A percentile compares a stretch with the other conserved stretches of the same genome.
Conservation (phyloP, 345 rosid species). For the Psidium friedrichsthalianum region DNA sequence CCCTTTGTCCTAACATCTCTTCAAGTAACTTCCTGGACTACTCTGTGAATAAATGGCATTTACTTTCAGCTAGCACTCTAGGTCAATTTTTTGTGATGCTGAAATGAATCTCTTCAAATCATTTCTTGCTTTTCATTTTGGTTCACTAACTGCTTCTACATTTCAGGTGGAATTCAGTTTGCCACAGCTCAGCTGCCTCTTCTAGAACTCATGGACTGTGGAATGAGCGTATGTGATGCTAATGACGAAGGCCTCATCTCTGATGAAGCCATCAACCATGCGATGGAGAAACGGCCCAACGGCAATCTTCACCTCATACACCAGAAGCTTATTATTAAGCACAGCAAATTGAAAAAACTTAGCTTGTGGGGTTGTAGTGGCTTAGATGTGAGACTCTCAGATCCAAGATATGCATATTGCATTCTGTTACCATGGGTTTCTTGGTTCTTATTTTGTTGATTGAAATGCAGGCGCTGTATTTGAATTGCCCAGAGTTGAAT, state of each 20-base stretch:
- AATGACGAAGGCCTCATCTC: conserved; percentile 19
- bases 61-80: background rate
- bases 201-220: conserved; percentile 97
- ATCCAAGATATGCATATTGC: background rate
- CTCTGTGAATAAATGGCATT: background rate
- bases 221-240: conserved; percentile 81
- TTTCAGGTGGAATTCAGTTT: conserved; percentile 93
- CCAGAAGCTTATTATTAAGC: conserved; percentile 90
- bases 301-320: conserved; percentile 43
- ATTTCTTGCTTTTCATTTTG: background rate
- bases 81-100: background rate
- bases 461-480: conserved; percentile 67
- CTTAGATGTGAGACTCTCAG: conserved; percentile 61
- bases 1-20: conserved; percentile 93
- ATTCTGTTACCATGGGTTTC: background rate
- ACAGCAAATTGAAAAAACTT: conserved; percentile 60
- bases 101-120: background rate
- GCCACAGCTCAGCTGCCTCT: conserved; percentile 90
- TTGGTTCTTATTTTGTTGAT: conserved; percentile 9
- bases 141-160: background rate
- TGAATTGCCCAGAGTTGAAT: conserved; percentile 79
- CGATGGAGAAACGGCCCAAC: conserved; percentile 33
- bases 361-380: conserved; percentile 99
- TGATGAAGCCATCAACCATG: conserved; percentile 21
- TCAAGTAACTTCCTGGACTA: conserved; percentile 56